Evolutionary conservation across 768 basidiomycete genomes (phyloP), one percentile per base, ranked within the genome.

Genomic region (Asterophora lycoperdoides): DNA sequence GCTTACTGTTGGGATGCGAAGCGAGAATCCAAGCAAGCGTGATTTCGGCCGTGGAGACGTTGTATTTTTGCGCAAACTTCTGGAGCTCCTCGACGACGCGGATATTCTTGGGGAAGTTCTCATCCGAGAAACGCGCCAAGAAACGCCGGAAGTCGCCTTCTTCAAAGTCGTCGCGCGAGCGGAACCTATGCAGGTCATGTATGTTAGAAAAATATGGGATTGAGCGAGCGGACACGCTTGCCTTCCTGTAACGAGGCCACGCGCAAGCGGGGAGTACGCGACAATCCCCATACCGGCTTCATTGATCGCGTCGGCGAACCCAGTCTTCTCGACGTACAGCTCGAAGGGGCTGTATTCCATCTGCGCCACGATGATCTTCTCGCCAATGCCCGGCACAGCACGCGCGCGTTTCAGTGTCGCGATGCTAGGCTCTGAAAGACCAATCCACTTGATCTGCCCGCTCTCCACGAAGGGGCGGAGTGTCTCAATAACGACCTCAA

Each of bases 211-310:
- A 23, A 6, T 6, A 4, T 18, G n/a, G 20, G 20, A 3, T 19
- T 39, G 8, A n/a, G 7, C 9, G 19, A 15, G 15, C 18, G 32
- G 32, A 68, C 69, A 44, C 66, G 29, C 28, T 30, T 29, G 71
- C 63, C 62, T 64, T 14, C 78, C 78, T 1, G 74, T 76, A 35
- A 78, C 55, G 30, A 80, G 41, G 0, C 79, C 78, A n/a, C 76
- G 66, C 4, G 73, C 77, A 15, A 79, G 67, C 0, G 79, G 78
- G 10, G 69, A 67, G 53, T 77, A 78, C 1, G 71, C 73, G 10
- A 79, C 66, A 47, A 77, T 63, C 3, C 67, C 57, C 4, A 76
- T 61, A 2, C 76, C 75, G 14, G 75, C 61, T 55, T 77, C 75
- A 17, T 69, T 55, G 8, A 68, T 68, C 0, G 74, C 65, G 15